Conservation (phyloP, 345 rosid genomes). For the Melaleuca quinquenervia region DNA sequence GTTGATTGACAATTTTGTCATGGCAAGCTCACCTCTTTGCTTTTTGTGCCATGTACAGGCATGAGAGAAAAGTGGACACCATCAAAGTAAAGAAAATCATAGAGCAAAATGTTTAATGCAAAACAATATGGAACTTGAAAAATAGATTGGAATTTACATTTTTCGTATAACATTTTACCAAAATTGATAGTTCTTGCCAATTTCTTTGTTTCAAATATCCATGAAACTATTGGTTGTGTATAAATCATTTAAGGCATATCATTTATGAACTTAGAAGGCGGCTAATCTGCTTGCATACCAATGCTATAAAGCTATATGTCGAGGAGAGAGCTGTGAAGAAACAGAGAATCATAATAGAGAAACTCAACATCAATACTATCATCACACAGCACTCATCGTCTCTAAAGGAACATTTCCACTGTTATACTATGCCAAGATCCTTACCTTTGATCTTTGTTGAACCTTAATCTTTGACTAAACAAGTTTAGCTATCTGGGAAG, state of each 20-base stretch:
- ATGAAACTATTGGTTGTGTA: not conserved
- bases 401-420: not conserved
- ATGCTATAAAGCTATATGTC: not conserved
- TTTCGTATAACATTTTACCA: not conserved
- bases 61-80: not conserved
- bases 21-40: not conserved
- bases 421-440: not conserved
- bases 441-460: not conserved
- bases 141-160: not conserved
- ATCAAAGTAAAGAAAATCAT: not conserved
- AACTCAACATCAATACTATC: not conserved
- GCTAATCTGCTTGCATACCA: not conserved
- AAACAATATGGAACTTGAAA: not conserved
- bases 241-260: not conserved
- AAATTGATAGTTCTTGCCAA: not conserved
- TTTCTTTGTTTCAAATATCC: not conserved
- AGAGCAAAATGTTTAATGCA: not conserved
- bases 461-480: not conserved
- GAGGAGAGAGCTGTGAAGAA: not conserved
- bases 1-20: not conserved
- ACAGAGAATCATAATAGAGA: not conserved
- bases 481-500: not conserved
- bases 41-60: not conserved
- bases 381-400: not conserved
- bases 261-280: not conserved